Evolutionary conservation across 2,329 filamentous ascomycete species (phyloP).

Genomic region (Penicillium freii): DNA sequence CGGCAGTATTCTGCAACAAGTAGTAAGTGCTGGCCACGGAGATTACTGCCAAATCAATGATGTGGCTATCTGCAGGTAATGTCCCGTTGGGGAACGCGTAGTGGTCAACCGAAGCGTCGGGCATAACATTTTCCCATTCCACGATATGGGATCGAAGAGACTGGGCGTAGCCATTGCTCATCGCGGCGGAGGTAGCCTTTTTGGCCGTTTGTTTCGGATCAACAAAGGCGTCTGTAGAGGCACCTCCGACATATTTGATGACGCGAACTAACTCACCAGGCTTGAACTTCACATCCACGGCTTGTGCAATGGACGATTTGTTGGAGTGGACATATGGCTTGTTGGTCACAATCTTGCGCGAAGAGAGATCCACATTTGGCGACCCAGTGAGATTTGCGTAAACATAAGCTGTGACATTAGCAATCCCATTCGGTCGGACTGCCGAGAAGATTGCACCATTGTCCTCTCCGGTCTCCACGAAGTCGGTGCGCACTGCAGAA

Average conservation of each 20-base stretch:
- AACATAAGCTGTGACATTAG: constrained; percentile 62
- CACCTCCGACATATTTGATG: constrained; percentile 66
- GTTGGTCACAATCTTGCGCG: constrained; percentile 45
- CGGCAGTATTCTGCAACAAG: constrained; percentile 51
- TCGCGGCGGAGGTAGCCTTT: constrained; percentile 53
- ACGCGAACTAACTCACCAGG: constrained; percentile 56
- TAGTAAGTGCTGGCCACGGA: constrained; percentile 51
- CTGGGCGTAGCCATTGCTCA: constrained; percentile 54
- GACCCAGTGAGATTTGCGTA: constrained; percentile 47
- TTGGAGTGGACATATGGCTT: constrained; percentile 55
- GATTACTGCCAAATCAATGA: constrained; percentile 54
- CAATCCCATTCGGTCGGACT: constrained; percentile 61
- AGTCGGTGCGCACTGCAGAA: constrained; percentile 63
- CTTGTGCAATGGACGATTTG: constrained; percentile 64
- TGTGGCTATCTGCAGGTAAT: constrained; percentile 56
- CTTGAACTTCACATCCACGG: constrained; percentile 53
- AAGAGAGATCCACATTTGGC: constrained; percentile 43
- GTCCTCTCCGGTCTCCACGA: constrained; percentile 57
- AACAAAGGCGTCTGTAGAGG: constrained; percentile 66
- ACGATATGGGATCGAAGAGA: constrained; percentile 56
- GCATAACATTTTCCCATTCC: constrained; percentile 63
- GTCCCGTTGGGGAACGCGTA: constrained; percentile 59
- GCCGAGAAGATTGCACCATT: constrained; percentile 61
- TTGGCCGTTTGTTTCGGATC: constrained; percentile 57
- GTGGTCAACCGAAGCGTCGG: constrained; percentile 61